phyloP scores from a whole-genome alignment of 2,329 filamentous ascomycete species.

The Tolypocladium amazonense region DNA sequence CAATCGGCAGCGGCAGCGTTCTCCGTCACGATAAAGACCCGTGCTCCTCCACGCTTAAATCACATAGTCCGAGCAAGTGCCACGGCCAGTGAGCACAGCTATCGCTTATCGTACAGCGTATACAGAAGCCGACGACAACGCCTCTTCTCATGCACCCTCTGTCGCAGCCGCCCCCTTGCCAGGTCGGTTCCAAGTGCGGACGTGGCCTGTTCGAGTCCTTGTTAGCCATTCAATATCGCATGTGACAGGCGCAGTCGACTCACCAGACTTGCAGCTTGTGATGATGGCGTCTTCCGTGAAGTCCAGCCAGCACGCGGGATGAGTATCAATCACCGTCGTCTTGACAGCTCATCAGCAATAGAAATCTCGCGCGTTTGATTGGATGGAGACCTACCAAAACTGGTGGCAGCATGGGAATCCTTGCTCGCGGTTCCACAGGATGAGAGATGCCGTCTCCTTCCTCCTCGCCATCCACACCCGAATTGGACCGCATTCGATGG shows the following conservation, averaged over 20 bases:
- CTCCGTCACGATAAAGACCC: background rate
- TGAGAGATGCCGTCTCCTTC: constrained; percentile 58
- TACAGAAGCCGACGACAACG: too few species aligned
- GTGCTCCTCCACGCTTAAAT: background rate
- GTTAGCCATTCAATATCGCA: constrained; percentile 6
- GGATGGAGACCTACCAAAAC: constrained; percentile 56
- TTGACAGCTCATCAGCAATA: constrained; percentile 19
- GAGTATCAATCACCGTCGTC: constrained; percentile 74
- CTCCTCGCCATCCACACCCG: constrained; percentile 45
- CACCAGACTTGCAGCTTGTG: constrained; percentile 84
- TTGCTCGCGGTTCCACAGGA: constrained; percentile 72
- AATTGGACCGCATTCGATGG: constrained; percentile 58
- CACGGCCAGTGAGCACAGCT: background rate
- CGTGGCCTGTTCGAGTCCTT: constrained; percentile 45
- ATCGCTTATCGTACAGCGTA: background rate
- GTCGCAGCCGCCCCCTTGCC: constrained; percentile 1
- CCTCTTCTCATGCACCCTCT: background rate
- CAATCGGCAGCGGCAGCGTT: background rate
- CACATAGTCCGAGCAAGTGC: background rate
- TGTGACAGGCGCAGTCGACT: constrained; percentile 20
- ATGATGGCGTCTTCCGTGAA: constrained; percentile 92
- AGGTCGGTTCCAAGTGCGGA: constrained; percentile 65
- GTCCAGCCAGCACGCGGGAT: constrained; percentile 82
- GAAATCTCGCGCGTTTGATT: background rate
- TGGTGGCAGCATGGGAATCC: constrained; percentile 78